Conservation (phyloP, 2,329 filamentous ascomycete genomes). For the Amauroascus verrucosus region DNA sequence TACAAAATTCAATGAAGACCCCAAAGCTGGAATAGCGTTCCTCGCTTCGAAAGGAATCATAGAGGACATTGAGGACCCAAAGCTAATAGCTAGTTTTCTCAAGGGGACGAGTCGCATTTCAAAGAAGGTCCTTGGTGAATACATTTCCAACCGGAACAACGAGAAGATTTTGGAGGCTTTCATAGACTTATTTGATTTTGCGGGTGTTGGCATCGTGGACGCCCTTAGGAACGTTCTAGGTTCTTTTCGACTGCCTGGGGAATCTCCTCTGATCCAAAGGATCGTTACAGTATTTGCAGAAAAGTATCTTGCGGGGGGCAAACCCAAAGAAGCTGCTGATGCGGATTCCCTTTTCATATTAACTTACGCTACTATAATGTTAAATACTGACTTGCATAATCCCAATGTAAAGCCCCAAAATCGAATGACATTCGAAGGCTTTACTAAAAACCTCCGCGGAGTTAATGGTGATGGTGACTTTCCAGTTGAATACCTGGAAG, state of each 20-base stretch:
- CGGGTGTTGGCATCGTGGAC: slow-evolving; percentile 77
- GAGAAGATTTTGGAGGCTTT: slow-evolving; percentile 77
- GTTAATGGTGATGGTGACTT: slow-evolving; percentile 83
- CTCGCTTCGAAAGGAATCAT: slow-evolving; percentile 81
- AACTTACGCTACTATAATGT: slow-evolving; percentile 92
- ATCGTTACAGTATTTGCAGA: slow-evolving; percentile 82
- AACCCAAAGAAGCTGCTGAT: slow-evolving; percentile 65
- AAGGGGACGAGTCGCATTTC: slow-evolving; percentile 79
- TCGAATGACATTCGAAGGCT: slow-evolving; percentile 76
- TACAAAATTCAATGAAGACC: slow-evolving; percentile 88
- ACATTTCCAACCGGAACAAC: slow-evolving; percentile 80
- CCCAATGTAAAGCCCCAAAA: slow-evolving; percentile 66
- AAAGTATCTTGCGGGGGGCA: slow-evolving; percentile 63
- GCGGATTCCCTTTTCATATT: slow-evolving; percentile 83
- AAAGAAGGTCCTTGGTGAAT: slow-evolving; percentile 86
- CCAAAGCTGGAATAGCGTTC: slow-evolving; percentile 78
- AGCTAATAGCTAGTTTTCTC: slow-evolving; percentile 74
- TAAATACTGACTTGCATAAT: slow-evolving; percentile 96
- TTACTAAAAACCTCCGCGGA: slow-evolving; percentile 78
- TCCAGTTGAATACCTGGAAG: slow-evolving; percentile 66
- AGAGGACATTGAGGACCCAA: slow-evolving; percentile 59
- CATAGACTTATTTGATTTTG: slow-evolving; percentile 78
- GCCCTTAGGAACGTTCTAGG: slow-evolving; percentile 78
- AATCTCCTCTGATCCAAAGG: slow-evolving; percentile 83
- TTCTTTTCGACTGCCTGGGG: slow-evolving; percentile 85